Conservation (phyloP, 257 asterid species). For the Primulina tabacum region DNA sequence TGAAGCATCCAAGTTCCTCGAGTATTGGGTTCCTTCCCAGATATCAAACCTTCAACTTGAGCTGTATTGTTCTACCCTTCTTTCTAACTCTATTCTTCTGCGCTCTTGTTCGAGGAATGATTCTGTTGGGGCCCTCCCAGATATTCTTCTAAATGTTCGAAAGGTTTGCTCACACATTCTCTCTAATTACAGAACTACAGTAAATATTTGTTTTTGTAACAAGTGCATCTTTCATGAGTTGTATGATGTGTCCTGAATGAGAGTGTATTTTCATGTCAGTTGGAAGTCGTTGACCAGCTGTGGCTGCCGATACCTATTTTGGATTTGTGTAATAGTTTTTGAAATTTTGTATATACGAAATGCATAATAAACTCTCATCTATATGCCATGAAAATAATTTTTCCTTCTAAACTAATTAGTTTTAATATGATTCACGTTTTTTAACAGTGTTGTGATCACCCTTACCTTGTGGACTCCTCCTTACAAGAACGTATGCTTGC, state of each 20-base stretch:
- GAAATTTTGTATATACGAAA: background rate
- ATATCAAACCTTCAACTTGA: constrained; percentile 83
- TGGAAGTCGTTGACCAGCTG: constrained; percentile 13
- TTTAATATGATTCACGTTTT: constrained; percentile 17
- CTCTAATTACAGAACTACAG: constrained; percentile 24
- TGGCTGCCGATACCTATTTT: constrained; percentile 14
- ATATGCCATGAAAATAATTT: constrained; percentile 14
- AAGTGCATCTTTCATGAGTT: constrained; percentile 10
- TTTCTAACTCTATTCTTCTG: constrained; percentile 47
- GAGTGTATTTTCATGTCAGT: constrained; percentile 15
- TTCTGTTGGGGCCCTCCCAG: constrained; percentile 59
- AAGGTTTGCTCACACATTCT: constrained; percentile 55
- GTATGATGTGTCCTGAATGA: constrained; percentile 9
- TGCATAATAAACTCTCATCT: constrained; percentile 2
- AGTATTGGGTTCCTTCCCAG: constrained; percentile 87
- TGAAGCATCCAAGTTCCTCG: constrained; percentile 55
- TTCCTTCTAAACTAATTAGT: background rate
- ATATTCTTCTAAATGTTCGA: constrained; percentile 56
- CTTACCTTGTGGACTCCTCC: constrained; percentile 60
- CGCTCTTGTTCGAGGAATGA: constrained; percentile 55
- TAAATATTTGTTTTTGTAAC: no score
- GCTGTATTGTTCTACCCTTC: constrained; percentile 72
- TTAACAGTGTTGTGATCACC: constrained; percentile 86
- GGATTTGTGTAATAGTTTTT: constrained; percentile 5
- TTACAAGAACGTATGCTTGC: constrained; percentile 42